phyloP scores from a whole-genome alignment of 2,329 filamentous ascomycete species.

The Proliferodiscus dingleyae region DNA sequence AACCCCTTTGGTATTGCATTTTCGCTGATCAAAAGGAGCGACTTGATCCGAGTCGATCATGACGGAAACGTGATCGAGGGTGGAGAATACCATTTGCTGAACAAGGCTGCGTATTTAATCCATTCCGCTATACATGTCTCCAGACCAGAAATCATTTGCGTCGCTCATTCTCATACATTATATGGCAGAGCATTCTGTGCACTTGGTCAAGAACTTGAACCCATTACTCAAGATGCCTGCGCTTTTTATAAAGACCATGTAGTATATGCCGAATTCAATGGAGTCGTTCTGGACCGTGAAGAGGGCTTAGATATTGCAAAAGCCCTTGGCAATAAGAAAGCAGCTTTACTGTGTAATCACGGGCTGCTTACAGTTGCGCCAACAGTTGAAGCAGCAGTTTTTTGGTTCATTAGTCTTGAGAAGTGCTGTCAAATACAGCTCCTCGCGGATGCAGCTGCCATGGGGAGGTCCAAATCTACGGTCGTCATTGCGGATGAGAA shows the following conservation, averaged over 20 bases:
- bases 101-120: constrained; percentile 47
- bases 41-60: constrained; percentile 60
- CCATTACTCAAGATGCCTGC: constrained; percentile 51
- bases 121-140: constrained; percentile 52
- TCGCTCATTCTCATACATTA: constrained; percentile 51
- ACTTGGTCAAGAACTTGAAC: constrained; percentile 53
- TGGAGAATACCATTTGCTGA: constrained; percentile 34
- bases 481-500: constrained; percentile 63
- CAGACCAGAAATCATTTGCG: constrained; percentile 50
- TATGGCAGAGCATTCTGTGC: constrained; percentile 56
- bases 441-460: constrained; percentile 51
- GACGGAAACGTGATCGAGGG: constrained; percentile 58
- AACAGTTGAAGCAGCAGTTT: constrained; percentile 44
- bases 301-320: constrained; percentile 45
- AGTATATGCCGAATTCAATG: constrained; percentile 39
- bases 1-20: constrained; percentile 13
- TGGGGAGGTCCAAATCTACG: constrained; percentile 55
- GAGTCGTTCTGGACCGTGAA: constrained; percentile 45
- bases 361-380: constrained; percentile 46
- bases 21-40: constrained; percentile 38
- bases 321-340: constrained; percentile 43
- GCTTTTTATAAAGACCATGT: constrained; percentile 40
- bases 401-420: constrained; percentile 47
- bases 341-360: constrained; percentile 46
- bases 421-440: constrained; percentile 42